Evolutionary conservation across 2,329 filamentous ascomycete genomes (phyloP).

Genomic region (Sarocladium oryzae): DNA sequence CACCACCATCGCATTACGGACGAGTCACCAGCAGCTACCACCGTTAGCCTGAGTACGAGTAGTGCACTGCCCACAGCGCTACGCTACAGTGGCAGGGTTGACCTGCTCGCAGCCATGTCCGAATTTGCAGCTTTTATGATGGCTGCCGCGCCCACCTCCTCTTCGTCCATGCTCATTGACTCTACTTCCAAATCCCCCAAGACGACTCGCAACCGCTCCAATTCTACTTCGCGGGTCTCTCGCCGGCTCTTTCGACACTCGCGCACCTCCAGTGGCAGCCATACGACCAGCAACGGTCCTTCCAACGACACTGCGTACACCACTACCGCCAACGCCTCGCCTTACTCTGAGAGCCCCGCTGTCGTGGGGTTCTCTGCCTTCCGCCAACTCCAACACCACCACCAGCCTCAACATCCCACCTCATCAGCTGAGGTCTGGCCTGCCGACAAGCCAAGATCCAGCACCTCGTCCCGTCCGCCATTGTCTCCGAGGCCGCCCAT

Average conservation of each 20-base stretch:
- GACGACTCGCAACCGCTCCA: not conserved
- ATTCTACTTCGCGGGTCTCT: not conserved
- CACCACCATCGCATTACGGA: not conserved
- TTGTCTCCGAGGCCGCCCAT: slow-evolving; percentile 1
- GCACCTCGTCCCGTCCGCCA: not conserved
- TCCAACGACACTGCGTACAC: slow-evolving; percentile 5
- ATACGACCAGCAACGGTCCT: not conserved
- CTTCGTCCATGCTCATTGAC: not conserved
- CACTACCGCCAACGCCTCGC: not conserved
- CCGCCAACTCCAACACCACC: not conserved
- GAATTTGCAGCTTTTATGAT: slow-evolving; percentile 10
- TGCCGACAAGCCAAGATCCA: not conserved
- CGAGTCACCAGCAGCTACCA: not conserved
- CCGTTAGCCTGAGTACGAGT: not conserved
- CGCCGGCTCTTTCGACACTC: slow-evolving; percentile 3
- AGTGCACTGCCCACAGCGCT: slow-evolving; percentile 1
- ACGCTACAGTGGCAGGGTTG: not conserved
- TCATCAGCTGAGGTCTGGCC: slow-evolving; percentile 4
- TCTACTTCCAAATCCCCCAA: not conserved
- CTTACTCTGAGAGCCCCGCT: slow-evolving; percentile 2
- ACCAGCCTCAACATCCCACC: slow-evolving; percentile 7
- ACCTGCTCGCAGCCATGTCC: slow-evolving; percentile 8
- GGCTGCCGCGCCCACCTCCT: slow-evolving; percentile 7
- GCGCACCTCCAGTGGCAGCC: slow-evolving; percentile 1
- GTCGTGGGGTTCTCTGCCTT: slow-evolving; percentile 7